Conservation (phyloP, 2,329 filamentous ascomycete species). For the Didymella pomorum region DNA sequence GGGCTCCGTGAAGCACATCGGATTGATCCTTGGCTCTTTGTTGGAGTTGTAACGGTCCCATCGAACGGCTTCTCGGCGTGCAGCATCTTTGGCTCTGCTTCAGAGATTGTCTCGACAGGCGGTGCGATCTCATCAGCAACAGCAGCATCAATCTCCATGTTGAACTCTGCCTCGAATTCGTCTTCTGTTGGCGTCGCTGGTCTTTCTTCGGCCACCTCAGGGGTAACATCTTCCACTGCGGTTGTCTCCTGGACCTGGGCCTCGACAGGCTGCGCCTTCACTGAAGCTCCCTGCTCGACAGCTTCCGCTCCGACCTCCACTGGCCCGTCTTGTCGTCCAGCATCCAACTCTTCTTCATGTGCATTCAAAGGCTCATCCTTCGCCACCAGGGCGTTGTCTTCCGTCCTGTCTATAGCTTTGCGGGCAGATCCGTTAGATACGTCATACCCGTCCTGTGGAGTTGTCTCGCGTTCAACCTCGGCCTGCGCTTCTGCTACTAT, state of each 20-base stretch:
- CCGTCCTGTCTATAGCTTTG: background rate
- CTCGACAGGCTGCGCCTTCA: background rate
- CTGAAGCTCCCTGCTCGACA: background rate
- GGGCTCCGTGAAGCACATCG: slow-evolving; percentile 36
- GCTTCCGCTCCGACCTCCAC: background rate
- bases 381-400: background rate
- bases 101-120: slow-evolving; percentile 31
- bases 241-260: background rate
- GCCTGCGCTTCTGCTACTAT: background rate
- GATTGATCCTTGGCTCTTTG: slow-evolving; percentile 30
- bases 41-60: slow-evolving; percentile 29
- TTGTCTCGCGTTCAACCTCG: background rate
- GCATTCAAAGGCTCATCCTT: background rate
- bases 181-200: slow-evolving; percentile 9
- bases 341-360: background rate
- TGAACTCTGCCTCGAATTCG: slow-evolving; percentile 10
- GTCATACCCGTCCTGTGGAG: background rate
- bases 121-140: slow-evolving; percentile 11
- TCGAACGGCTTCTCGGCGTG: slow-evolving; percentile 39
- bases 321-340: background rate
- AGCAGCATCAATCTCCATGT: background rate
- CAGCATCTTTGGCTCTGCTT: slow-evolving; percentile 43
- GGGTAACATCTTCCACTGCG: background rate
- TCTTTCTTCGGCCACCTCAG: background rate
- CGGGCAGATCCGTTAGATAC: background rate